Evolutionary conservation across 768 basidiomycete genomes (phyloP).

Genomic region (Auricularia cornea): DNA sequence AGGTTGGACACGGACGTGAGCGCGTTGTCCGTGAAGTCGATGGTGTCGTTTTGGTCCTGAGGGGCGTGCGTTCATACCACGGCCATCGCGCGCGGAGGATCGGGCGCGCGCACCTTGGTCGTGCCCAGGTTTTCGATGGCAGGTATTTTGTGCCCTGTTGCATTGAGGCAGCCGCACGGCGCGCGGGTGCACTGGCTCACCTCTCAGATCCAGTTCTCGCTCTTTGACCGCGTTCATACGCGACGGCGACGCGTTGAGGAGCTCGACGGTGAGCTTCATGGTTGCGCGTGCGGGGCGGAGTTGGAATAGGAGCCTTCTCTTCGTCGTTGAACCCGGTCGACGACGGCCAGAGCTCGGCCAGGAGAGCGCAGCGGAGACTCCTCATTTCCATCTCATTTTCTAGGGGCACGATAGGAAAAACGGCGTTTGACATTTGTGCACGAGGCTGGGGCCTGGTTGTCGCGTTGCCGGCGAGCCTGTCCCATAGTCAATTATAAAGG

Average conservation of each 20-base stretch:
- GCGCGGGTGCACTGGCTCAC: conserved; percentile 31
- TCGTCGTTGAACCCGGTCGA: too few species aligned
- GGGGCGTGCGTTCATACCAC: not conserved
- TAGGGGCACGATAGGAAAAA: too few species aligned
- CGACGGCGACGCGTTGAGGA: conserved; percentile 73
- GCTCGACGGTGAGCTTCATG: conserved; percentile 90
- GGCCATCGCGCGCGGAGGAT: not conserved
- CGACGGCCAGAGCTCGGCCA: too few species aligned
- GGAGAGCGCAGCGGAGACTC: too few species aligned
- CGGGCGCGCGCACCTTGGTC: conserved; percentile 52
- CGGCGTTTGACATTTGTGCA: too few species aligned
- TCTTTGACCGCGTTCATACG: conserved; percentile 78
- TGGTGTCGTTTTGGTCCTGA: conserved; percentile 88
- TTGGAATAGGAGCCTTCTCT: conserved; percentile 1
- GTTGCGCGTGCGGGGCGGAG: conserved; percentile 6
- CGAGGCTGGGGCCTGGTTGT: too few species aligned
- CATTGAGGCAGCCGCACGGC: not conserved
- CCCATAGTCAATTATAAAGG: too few species aligned
- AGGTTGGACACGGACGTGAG: conserved; percentile 76
- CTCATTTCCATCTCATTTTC: too few species aligned
- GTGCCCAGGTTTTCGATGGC: conserved; percentile 95
- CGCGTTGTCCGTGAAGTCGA: conserved; percentile 90
- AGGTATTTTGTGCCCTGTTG: conserved; percentile 82
- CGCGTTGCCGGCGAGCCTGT: too few species aligned
- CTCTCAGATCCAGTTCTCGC: conserved; percentile 85